Base-by-base conservation (phyloP, 352 stramenopile species). In the Phytopythium chamaehyphon region DNA sequence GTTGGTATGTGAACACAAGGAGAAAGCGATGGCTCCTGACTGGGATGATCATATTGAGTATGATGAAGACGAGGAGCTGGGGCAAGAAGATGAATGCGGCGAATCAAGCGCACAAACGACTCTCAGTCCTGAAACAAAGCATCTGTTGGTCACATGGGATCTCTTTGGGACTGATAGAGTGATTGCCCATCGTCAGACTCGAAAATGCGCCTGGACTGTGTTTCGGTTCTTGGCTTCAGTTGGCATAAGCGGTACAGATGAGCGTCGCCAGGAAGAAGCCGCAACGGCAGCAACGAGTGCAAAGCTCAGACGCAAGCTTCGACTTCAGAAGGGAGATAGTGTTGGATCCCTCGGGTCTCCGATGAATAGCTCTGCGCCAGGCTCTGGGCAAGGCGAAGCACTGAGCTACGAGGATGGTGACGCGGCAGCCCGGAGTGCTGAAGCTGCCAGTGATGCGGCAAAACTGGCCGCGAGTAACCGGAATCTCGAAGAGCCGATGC, bases 171-270 rank as follows among this genome's bases (percentile, higher is more conserved):
- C 90, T 33, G 78, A 92, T 23, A 59, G 78, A 9, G 69, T 93
- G 36, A 54, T 95, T 14, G 58, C 86, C 54, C 62, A 69, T n/a
- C 89, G 89, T 50, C 76, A 88, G 40, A 82, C 79, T 1, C 72
- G 69, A 54, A 67, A 61, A 35, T 90, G 80, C 21, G 82, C 84
- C 6, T 93, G 82, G 82, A 75, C 92, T 35, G 76, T 93, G 21
- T 95, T 95, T 43, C 74, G 80, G 1, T 90, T 93, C 54, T 64
- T 95, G 19, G 71, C 77, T 6, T 81, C 76, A 9, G 76, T 84
- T 7, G 77, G 74, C 2, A 85, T 95, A 15, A 85, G 73, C 33
- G 84, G 78, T 14, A 73, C 75, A 24, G 67, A 85, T 26, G 83
- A 92, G 44, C 69, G 84, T 11, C 71, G 73, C 38, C 82, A 95